Evolutionary conservation across 768 basidiomycete genomes (phyloP).

Genomic region (Dentipellis fragilis): DNA sequence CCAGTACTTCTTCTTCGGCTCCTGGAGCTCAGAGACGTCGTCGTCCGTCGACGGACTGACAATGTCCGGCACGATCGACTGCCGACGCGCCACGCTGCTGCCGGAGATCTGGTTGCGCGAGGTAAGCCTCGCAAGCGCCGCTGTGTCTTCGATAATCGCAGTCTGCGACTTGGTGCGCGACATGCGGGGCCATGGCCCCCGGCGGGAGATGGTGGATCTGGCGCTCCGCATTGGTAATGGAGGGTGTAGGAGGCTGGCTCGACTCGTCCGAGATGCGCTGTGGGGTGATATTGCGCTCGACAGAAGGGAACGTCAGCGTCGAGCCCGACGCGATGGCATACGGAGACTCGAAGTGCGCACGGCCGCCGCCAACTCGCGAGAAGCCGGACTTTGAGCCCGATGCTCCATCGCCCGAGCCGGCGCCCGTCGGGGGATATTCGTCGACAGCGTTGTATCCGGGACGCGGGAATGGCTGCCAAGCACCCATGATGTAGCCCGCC

Average conservation of each 20-base stretch:
- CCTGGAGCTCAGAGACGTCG: slow-evolving; percentile 3
- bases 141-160: slow-evolving; percentile 68
- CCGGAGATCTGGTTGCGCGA: not conserved
- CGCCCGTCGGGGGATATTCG: slow-evolving; percentile 22
- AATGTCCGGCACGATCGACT: slow-evolving; percentile 8
- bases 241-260: slow-evolving; percentile 12
- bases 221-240: slow-evolving; percentile 11
- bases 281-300: slow-evolving; percentile 28
- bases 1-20: slow-evolving; percentile 14
- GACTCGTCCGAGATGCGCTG: slow-evolving; percentile 6
- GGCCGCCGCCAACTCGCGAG: slow-evolving; percentile 78
- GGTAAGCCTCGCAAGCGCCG: not conserved
- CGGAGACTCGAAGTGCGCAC: slow-evolving; percentile 76
- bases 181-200: slow-evolving; percentile 62
- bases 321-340: slow-evolving; percentile 56
- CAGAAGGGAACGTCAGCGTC: slow-evolving; percentile 46
- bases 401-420: slow-evolving; percentile 14
- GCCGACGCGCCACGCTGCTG: slow-evolving; percentile 4
- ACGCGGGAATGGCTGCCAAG: slow-evolving; percentile 75
- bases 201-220: slow-evolving; percentile 27
- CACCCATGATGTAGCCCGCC: slow-evolving; percentile 81
- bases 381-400: slow-evolving; percentile 49
- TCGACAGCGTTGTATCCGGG: slow-evolving; percentile 38
- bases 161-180: slow-evolving; percentile 75
- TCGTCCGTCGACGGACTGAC: slow-evolving; percentile 11